Conservation (phyloP, 2,329 filamentous ascomycete genomes). For the Scorias spongiosa region DNA sequence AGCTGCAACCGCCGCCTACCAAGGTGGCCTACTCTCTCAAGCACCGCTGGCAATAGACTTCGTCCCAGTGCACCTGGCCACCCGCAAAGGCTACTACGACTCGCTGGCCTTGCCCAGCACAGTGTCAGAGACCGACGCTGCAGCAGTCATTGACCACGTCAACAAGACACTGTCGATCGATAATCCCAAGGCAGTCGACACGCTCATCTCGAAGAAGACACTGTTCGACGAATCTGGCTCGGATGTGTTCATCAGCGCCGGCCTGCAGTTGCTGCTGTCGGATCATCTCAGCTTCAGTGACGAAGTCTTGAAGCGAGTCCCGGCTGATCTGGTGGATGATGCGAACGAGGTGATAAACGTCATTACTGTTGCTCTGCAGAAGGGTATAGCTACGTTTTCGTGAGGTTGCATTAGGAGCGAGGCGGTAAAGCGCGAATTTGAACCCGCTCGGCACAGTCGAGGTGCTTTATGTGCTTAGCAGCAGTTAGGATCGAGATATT, state of each 20-base stretch:
- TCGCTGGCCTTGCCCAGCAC: constrained; percentile 3
- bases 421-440: no score
- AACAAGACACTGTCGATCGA: constrained; percentile 9
- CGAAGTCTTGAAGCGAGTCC: constrained; percentile 2
- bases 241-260: constrained; percentile 1
- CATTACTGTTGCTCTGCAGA: constrained; percentile 2
- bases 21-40: background rate
- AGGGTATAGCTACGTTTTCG: constrained; percentile 2
- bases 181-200: constrained; percentile 8
- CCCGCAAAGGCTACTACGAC: constrained; percentile 7
- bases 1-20: background rate
- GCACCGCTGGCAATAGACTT: background rate
- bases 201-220: constrained; percentile 10
- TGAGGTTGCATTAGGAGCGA: no score
- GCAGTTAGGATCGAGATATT: no score
- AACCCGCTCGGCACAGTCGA: no score
- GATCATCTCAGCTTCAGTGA: constrained; percentile 3
- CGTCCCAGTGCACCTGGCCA: constrained; percentile 6
- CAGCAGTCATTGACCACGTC: constrained; percentile 9
- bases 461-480: no score
- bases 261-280: constrained; percentile 1
- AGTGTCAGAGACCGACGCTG: constrained; percentile 4
- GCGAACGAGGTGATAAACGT: constrained; percentile 2
- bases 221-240: constrained; percentile 8
- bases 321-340: background rate